Evolutionary conservation across 345 rosid species (phyloP).

Genomic region (Lumnitzera littorea): DNA sequence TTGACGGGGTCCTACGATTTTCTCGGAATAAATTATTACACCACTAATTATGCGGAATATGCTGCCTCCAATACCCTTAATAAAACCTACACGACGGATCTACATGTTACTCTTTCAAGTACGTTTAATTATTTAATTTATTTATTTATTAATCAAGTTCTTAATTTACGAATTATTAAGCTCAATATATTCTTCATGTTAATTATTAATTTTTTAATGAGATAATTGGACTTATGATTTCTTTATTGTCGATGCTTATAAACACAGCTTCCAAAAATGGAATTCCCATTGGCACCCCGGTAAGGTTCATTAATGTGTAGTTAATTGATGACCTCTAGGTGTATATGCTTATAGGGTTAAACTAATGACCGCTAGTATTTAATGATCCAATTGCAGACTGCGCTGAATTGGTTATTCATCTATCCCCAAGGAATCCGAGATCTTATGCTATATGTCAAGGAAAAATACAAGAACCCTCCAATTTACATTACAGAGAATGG

Average conservation of each 20-base stretch:
- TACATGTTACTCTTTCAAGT: slow-evolving; percentile 12
- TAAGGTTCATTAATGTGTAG: background rate
- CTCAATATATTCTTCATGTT: background rate
- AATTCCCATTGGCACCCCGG: slow-evolving; percentile 29
- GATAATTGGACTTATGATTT: background rate
- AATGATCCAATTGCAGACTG: slow-evolving; percentile 18
- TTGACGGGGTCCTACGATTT: slow-evolving; percentile 49
- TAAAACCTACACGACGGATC: slow-evolving; percentile 22
- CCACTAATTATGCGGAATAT: slow-evolving; percentile 27
- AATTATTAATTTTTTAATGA: background rate
- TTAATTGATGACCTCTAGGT: background rate
- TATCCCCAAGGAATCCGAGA: slow-evolving; percentile 29
- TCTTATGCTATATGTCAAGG: slow-evolving; percentile 13
- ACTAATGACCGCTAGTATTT: background rate
- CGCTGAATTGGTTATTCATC: slow-evolving; percentile 21
- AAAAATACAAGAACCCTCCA: slow-evolving; percentile 20
- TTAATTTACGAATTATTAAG: background rate
- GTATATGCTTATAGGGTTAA: background rate
- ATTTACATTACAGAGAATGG: slow-evolving; percentile 42
- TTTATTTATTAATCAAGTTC: background rate
- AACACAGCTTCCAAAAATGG: slow-evolving; percentile 27
- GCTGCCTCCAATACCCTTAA: slow-evolving; percentile 3
- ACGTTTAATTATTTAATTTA: background rate
- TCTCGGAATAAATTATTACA: slow-evolving; percentile 52
- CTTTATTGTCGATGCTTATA: background rate